Base-by-base conservation (phyloP, 192 early-diverging fungal genomes). In the Coemansia sp. region DNA sequence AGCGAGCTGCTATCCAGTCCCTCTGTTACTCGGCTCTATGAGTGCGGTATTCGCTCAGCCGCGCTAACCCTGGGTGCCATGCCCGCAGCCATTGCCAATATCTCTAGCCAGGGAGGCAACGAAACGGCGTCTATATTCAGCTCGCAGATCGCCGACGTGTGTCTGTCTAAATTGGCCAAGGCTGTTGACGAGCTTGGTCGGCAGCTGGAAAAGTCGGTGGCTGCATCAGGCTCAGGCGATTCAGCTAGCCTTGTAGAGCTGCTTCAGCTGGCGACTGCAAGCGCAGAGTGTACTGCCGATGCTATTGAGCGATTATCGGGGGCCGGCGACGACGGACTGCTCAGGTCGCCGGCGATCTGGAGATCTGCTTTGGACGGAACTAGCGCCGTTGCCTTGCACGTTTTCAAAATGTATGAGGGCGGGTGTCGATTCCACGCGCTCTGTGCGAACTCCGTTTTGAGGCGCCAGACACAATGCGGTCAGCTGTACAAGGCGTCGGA, bases 331-430 rank as follows among this genome's bases (percentile, higher is more conserved):
- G 63, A 59, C 21, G 59, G 70, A 0, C 8, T 77, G 35, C 62
- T 72, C 14, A 50, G 23, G 23, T 77, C 75, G 6, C 62, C 35
- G 35, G 66, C 62, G 14, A 72, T 77, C 18, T 77, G 75, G 75
- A 68, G 50, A 31, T 72, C 75, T 6, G 59, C 66, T 3, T 59
- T 77, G 28, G 75, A 77, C 4, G 65, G 61, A 1, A 69, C 69
- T 13, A 52, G n/a, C 6, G 63, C 76, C 9, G 21, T 73, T 9
- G 76, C 76, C 0, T 35, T 59, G 18, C 62, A 72, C 35, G 23
- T 78, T 34, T 58, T 65, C 14, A 71, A 65, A 18, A 20, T 64
- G 20, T 78, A 68, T 48, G 70, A 72, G 18, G 47, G 41, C 11
- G 53, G 63, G 8, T 68, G 62, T n/a, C 62, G 38, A 9, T 23